These are phyloP conservation scores for Fonsecaea multimorphosa DNA, from an alignment of 2,329 filamentous ascomycete genomes.

Conservation along the genomic window DNA sequence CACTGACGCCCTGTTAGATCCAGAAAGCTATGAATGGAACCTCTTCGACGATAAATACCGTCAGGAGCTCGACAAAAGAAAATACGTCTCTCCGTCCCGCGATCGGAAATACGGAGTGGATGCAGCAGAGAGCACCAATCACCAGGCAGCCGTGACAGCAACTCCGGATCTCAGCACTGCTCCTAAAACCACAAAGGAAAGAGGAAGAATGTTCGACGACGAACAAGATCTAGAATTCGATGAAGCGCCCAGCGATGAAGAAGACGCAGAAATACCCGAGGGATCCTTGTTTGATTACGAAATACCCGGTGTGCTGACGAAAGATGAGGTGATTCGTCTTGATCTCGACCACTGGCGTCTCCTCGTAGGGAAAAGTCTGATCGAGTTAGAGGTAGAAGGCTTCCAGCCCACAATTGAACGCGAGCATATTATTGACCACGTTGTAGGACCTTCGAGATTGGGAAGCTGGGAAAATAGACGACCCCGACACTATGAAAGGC, in stretches of 20 bases:
- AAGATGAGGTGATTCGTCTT: constrained; percentile 50
- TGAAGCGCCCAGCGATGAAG: constrained; percentile 43
- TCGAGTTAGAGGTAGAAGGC: constrained; percentile 49
- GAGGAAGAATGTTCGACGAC: constrained; percentile 32
- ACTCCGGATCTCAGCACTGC: constrained; percentile 27
- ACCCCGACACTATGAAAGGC: constrained; percentile 54
- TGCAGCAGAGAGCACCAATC: background rate
- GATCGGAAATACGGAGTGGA: constrained; percentile 41
- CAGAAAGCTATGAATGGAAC: constrained; percentile 54
- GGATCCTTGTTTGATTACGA: constrained; percentile 53
- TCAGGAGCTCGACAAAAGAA: constrained; percentile 49
- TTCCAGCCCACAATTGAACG: background rate
- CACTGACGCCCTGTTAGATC: constrained; percentile 45
- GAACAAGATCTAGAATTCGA: constrained; percentile 40
- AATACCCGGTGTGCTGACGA: constrained; percentile 55
- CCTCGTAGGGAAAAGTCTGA: constrained; percentile 49
- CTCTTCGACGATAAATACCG: constrained; percentile 51
- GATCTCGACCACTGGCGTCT: constrained; percentile 54
- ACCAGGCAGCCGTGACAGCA: constrained; percentile 16
- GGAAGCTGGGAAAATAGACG: constrained; percentile 51
- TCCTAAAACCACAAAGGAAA: constrained; percentile 31
- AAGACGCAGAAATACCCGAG: constrained; percentile 43
- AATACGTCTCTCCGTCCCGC: constrained; percentile 54
- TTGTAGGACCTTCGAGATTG: constrained; percentile 54
- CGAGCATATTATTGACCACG: constrained; percentile 10